These are phyloP conservation scores for Pelargonium nanum DNA, from an alignment of 345 rosid species.

Conservation along the genomic window DNA sequence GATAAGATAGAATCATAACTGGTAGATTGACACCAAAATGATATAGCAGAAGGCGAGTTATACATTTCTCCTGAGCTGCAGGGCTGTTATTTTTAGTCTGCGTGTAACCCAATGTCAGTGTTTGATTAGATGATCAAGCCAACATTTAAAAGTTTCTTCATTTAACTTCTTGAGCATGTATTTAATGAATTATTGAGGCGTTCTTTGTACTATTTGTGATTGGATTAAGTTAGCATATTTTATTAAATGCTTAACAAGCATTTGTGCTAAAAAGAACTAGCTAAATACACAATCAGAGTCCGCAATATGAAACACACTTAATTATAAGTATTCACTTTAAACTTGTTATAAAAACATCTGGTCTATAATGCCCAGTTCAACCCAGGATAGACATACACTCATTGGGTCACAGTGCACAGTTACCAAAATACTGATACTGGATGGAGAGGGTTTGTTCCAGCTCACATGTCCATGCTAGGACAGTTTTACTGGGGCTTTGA, in stretches of 20 bases:
- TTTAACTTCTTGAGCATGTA: not conserved
- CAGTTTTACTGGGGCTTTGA: too few relatives aligned
- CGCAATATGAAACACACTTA: not conserved
- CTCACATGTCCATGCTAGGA: too few relatives aligned
- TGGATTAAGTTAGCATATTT: too few relatives aligned
- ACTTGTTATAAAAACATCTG: not conserved
- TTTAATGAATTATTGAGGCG: too few relatives aligned
- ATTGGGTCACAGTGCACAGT: too few relatives aligned
- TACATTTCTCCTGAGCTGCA: conserved; percentile 91
- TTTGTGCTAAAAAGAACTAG: not conserved
- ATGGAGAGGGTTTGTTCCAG: too few relatives aligned
- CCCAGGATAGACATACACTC: not conserved
- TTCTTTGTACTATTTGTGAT: too few relatives aligned
- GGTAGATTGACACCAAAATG: conserved; percentile 86
- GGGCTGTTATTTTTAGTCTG: conserved; percentile 74
- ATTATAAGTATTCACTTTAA: too few relatives aligned
- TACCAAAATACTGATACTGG: too few relatives aligned
- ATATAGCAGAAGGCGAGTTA: conserved; percentile 62
- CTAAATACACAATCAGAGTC: not conserved
- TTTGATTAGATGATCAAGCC: not conserved
- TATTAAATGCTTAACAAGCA: not conserved
- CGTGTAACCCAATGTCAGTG: conserved; percentile 19
- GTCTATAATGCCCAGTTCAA: not conserved
- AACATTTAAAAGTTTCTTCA: not conserved
- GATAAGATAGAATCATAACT: conserved; percentile 74